phyloP scores from a whole-genome alignment of 2,329 filamentous ascomycete species.

The Biscogniauxia mediterranea region DNA sequence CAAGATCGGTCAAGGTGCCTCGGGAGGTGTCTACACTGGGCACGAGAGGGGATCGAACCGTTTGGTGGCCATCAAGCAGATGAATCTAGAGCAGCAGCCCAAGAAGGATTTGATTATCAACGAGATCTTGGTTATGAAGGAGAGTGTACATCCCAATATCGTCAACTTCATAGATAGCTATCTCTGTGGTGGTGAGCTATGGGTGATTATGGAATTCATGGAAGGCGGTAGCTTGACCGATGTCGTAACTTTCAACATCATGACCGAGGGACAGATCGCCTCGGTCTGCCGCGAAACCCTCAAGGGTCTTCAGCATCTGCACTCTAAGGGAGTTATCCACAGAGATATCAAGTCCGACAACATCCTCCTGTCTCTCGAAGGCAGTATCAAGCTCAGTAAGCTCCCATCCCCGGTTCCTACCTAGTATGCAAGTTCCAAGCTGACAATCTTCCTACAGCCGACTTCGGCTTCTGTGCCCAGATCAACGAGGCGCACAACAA shows the following conservation, averaged over 20 bases:
- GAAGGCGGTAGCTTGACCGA: slow-evolving; percentile 96
- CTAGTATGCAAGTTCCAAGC: slow-evolving; percentile 1
- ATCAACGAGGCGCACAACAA: slow-evolving; percentile 98
- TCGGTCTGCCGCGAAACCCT: slow-evolving; percentile 93
- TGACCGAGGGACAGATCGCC: slow-evolving; percentile 96
- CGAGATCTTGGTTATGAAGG: slow-evolving; percentile 98
- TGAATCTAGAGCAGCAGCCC: slow-evolving; percentile 97
- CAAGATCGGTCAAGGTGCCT: slow-evolving; percentile 97
- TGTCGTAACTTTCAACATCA: slow-evolving; percentile 98
- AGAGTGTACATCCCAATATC: slow-evolving; percentile 96
- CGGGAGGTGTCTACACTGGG: slow-evolving; percentile 91
- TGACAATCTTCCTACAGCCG: slow-evolving; percentile 54
- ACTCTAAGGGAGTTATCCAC: slow-evolving; percentile 97
- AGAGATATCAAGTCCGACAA: slow-evolving; percentile 99
- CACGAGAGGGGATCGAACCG: slow-evolving; percentile 81
- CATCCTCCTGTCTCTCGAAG: slow-evolving; percentile 87
- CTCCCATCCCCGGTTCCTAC: slow-evolving; percentile 19
- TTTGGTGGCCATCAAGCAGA: slow-evolving; percentile 97
- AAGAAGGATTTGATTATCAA: slow-evolving; percentile 99
- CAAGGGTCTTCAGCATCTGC: slow-evolving; percentile 87
- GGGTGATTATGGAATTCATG: slow-evolving; percentile 99
- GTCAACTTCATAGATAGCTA: slow-evolving; percentile 99
- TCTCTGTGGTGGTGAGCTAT: slow-evolving; percentile 83
- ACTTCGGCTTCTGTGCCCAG: slow-evolving; percentile 98
- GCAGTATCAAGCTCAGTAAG: slow-evolving; percentile 96